These are phyloP conservation scores for Pyrenophora tritici-repentis DNA, from an alignment of 2,329 filamentous ascomycete genomes.

Conservation along the genomic window DNA sequence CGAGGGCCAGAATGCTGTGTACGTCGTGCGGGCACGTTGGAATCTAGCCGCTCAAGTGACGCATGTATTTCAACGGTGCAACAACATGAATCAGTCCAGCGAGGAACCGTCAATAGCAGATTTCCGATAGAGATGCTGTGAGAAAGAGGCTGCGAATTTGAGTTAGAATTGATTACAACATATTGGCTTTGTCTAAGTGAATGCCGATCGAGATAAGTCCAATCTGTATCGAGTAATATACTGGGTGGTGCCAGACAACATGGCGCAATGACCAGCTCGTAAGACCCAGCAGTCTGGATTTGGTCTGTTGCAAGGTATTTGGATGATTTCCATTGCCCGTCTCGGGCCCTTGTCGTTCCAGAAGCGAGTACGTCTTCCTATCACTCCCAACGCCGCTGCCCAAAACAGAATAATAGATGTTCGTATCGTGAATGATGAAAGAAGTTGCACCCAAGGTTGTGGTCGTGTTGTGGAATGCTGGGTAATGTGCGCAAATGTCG, in stretches of 20 bases:
- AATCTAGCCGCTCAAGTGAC: slow-evolving; percentile 21
- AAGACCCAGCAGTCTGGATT: neutral
- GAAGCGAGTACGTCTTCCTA: neutral
- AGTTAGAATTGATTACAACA: too few species aligned
- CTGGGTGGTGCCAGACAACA: neutral
- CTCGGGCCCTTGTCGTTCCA: neutral
- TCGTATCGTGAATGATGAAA: too few species aligned
- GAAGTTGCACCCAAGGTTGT: too few species aligned
- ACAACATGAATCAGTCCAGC: neutral
- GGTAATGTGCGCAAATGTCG: too few species aligned
- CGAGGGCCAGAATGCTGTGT: neutral
- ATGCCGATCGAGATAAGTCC: neutral
- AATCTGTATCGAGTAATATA: neutral
- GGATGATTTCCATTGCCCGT: neutral
- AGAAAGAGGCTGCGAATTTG: neutral
- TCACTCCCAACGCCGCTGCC: neutral
- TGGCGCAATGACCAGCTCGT: neutral
- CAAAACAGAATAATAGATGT: neutral
- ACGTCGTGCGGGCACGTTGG: slow-evolving; percentile 21
- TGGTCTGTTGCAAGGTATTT: neutral
- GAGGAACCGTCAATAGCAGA: neutral
- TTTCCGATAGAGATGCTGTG: neutral
- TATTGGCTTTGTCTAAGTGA: neutral
- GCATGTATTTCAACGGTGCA: neutral
- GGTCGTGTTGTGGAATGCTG: too few species aligned